These are phyloP conservation scores for Emydomyces testavorans DNA, from an alignment of 2,329 filamentous ascomycete genomes.

Conservation along the genomic window DNA sequence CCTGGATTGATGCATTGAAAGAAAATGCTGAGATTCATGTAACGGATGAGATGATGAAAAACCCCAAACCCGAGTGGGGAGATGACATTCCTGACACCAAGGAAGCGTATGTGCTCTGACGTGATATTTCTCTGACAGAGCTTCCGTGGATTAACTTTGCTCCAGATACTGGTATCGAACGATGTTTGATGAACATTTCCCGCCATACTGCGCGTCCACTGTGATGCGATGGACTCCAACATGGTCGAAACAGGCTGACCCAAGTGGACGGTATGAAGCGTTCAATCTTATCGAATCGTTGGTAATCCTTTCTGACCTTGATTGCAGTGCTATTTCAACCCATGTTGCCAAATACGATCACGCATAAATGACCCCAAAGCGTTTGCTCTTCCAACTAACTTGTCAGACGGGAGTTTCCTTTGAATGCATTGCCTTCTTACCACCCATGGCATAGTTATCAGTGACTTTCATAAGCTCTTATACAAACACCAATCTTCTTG, in stretches of 20 bases:
- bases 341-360: conserved; percentile 63
- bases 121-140: background rate
- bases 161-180: conserved; percentile 83
- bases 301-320: conserved; percentile 15
- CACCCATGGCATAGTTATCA: background rate
- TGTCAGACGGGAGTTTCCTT: conserved; percentile 14
- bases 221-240: conserved; percentile 96
- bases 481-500: background rate
- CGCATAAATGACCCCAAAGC: conserved; percentile 19
- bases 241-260: conserved; percentile 93
- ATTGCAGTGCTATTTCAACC: conserved; percentile 57
- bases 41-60: conserved; percentile 96
- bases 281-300: background rate
- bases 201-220: conserved; percentile 75
- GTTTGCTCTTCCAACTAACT: conserved; percentile 7
- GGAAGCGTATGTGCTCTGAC: conserved; percentile 58
- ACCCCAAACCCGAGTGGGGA: conserved; percentile 95
- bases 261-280: conserved; percentile 64
- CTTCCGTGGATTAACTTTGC: background rate
- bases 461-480: background rate
- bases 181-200: conserved; percentile 99
- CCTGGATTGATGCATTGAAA: conserved; percentile 96
- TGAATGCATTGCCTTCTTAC: background rate
- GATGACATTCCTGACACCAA: conserved; percentile 87
- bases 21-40: conserved; percentile 82